A percentile compares a stretch with the other conserved stretches of the same genome.
Conservation (phyloP, 306 rosid species). For the Casuarina glauca region DNA sequence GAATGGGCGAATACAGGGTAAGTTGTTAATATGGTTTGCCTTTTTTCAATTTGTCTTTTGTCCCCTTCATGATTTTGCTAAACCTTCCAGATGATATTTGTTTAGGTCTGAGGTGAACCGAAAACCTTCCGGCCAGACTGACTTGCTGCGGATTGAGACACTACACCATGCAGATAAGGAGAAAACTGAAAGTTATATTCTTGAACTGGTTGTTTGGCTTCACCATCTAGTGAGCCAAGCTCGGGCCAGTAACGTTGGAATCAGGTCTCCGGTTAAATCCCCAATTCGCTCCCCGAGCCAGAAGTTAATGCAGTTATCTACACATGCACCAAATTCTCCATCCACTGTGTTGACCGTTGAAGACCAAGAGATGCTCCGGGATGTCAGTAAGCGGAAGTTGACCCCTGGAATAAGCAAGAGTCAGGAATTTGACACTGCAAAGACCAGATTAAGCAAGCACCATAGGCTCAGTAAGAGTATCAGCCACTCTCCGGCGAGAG, state of each 20-base stretch:
- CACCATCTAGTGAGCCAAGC: constrained; percentile 86
- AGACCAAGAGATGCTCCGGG: constrained; percentile 89
- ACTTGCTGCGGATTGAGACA: constrained; percentile 83
- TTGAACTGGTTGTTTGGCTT: constrained; percentile 90
- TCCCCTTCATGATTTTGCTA: constrained; percentile 11
- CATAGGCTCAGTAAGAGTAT: constrained; percentile 90
- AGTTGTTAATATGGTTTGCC: constrained; percentile 30
- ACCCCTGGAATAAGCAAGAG: constrained; percentile 97
- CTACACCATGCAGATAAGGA: constrained; percentile 93
- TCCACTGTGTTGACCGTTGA: constrained; percentile 72
- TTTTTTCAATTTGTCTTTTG: constrained; percentile 4
- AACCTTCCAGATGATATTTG: constrained; percentile 18
- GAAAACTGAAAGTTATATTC: constrained; percentile 74
- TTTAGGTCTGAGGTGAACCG: constrained; percentile 72
- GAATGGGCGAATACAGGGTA: constrained; percentile 99
- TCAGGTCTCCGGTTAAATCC: constrained; percentile 90
- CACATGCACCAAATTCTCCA: constrained; percentile 47
- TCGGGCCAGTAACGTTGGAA: constrained; percentile 64
- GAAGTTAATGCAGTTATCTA: constrained; percentile 39
- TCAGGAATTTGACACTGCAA: constrained; percentile 78
- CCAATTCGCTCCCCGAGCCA: constrained; percentile 79
- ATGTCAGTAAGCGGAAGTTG: constrained; percentile 75
- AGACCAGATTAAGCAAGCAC: constrained; percentile 69
- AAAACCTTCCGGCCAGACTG: constrained; percentile 70
- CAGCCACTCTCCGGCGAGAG: constrained; percentile 78